Evolutionary conservation across 441 rosid genomes (phyloP), one percentile per base, ranked within the genome.

Genomic region (Gossypium davidsonii): DNA sequence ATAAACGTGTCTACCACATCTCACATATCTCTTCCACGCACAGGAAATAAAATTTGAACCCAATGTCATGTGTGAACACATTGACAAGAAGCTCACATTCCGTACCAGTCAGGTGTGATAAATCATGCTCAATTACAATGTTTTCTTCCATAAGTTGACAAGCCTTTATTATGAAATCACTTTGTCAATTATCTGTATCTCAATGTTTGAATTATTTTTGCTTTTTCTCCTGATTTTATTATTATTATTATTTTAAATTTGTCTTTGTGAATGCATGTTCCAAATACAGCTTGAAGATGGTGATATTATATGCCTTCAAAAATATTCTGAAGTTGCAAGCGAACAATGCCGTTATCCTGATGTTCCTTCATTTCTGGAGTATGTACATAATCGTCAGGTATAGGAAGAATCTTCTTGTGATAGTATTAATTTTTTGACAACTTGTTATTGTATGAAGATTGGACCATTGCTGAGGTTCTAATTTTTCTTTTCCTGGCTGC

Each of bases 41-140:
- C 86, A 89, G 93, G 93, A 89, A 79, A 86, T 87, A 76, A 84
- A 84, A 76, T 89, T 84, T 77, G 91, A 89, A 78, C 91, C 93
- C 39, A 74, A 67, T 73, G 89, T 89, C 28, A 83, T 87, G 91
- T 87, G 90, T 80, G 93, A 85, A 53, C 83, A 71, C 26, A 73
- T 89, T 72, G 90, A 87, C 78, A 83, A 83, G 81, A 86, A 74
- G 71, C 52, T 65, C 26, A 67, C 93, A n/a, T 87, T 86, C 77
- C 80, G 78, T 56, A 52, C 74, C 52, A 82, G 85, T 76, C 93
- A 87, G 88, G 93, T 85, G 74, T 79, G 60, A 25, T 71, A 57
- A 68, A 73, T 76, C 72, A 74, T 59, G 60, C 68, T 28, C 15
- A 46, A 73, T 72, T 72, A 74, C 20, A 56, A 48, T 69, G 51